A percentile compares a stretch with the other conserved stretches of the same genome.
phyloP scores from a whole-genome alignment of 164 flowering plant genomes.

The Amborella trichopoda region DNA sequence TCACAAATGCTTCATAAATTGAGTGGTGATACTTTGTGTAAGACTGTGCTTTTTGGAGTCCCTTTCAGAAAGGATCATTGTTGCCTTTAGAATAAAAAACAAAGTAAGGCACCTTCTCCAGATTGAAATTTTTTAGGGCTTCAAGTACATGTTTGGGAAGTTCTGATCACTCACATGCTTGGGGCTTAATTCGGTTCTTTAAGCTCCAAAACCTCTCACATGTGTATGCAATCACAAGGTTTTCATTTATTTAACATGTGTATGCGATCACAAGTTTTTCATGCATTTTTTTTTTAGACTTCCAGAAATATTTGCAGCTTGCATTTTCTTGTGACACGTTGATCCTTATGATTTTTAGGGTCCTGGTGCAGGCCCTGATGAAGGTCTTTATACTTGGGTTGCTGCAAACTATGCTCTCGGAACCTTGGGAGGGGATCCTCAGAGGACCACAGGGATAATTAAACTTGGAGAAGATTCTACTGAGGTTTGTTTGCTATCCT shows the following conservation, averaged over 20 bases:
- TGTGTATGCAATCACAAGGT: too few species aligned
- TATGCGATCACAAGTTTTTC: neutral
- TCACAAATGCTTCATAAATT: too few species aligned
- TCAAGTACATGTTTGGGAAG: too few species aligned
- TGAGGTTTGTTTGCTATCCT: constrained; percentile 29
- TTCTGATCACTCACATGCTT: too few species aligned
- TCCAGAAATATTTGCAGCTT: neutral
- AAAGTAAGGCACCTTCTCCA: too few species aligned
- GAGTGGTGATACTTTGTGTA: too few species aligned
- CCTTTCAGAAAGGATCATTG: too few species aligned
- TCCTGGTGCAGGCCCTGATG: constrained; percentile 26
- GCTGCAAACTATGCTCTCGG: constrained; percentile 50
- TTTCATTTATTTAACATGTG: neutral
- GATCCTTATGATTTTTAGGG: neutral
- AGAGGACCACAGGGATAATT: constrained; percentile 37
- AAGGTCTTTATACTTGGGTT: constrained; percentile 50
- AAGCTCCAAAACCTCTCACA: too few species aligned
- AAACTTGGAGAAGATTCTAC: constrained; percentile 41
- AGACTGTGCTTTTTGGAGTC: too few species aligned
- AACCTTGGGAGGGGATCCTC: constrained; percentile 36
- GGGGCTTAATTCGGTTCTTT: too few species aligned
- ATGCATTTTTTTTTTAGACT: neutral
- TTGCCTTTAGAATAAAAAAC: too few species aligned
- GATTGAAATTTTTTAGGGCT: too few species aligned
- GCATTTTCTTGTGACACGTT: neutral